Conservation (phyloP, 306 rosid species). For the Vigna hirtella region DNA sequence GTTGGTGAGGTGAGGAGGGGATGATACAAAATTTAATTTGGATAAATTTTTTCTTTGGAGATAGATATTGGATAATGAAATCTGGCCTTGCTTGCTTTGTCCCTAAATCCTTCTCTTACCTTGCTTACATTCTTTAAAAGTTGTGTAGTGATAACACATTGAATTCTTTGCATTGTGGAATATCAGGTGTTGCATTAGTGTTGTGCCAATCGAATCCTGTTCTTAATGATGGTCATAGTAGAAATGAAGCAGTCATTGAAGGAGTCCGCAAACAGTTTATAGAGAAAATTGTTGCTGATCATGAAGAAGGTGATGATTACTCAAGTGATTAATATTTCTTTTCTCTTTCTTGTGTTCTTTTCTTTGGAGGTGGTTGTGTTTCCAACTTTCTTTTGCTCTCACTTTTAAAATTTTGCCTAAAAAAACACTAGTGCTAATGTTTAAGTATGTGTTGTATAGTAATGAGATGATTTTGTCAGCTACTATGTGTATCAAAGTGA, state of each 20-base stretch:
- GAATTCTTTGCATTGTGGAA: constrained; percentile 41
- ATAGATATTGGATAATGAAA: too few species aligned
- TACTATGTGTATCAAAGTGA: background rate
- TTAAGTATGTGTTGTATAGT: background rate
- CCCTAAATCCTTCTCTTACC: background rate
- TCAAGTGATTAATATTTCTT: constrained; percentile 71
- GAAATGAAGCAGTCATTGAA: constrained; percentile 73
- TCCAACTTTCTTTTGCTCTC: constrained; percentile 19
- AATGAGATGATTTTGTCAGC: background rate
- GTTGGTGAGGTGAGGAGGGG: too few species aligned
- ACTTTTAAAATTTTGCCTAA: background rate
- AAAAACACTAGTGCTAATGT: background rate
- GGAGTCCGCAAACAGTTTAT: constrained; percentile 80
- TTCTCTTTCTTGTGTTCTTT: constrained; percentile 4
- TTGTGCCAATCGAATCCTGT: constrained; percentile 94
- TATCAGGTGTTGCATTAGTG: constrained; percentile 84
- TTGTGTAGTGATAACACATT: background rate
- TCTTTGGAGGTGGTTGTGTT: background rate
- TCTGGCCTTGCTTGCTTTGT: too few species aligned
- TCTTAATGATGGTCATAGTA: constrained; percentile 78
- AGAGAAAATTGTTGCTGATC: constrained; percentile 82
- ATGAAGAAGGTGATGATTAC: constrained; percentile 76
- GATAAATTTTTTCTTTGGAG: too few species aligned
- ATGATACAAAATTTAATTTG: too few species aligned
- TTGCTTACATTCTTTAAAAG: background rate